Conservation (phyloP, 2,329 filamentous ascomycete species). For the Penicillium sp. region DNA sequence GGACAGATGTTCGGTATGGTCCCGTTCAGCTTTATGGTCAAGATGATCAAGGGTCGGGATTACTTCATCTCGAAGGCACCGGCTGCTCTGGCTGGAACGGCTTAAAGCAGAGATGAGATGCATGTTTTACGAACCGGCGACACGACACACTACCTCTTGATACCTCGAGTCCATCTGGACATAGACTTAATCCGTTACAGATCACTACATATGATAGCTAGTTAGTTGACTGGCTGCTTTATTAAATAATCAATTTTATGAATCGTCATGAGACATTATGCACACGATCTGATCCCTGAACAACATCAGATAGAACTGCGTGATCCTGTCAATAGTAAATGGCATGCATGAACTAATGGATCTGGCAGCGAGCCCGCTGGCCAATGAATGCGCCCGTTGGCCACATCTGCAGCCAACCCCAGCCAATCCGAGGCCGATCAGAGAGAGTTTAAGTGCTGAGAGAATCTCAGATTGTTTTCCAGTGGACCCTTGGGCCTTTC, state of each 20-base stretch:
- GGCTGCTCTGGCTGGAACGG: conserved; percentile 15
- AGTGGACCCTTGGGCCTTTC: conserved; percentile 2
- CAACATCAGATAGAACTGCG: too few species aligned
- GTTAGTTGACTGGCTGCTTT: too few species aligned
- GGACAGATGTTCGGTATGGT: conserved; percentile 41
- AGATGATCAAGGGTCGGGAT: conserved; percentile 49
- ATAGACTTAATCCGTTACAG: not conserved
- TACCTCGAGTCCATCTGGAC: not conserved
- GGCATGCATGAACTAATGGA: too few species aligned
- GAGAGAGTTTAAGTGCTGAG: not conserved
- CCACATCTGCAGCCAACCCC: not conserved
- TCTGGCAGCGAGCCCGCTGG: too few species aligned
- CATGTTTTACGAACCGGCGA: not conserved
- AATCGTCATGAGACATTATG: too few species aligned
- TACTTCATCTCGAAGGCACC: conserved; percentile 40
- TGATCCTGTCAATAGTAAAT: too few species aligned
- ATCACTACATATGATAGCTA: too few species aligned
- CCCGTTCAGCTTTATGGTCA: conserved; percentile 47
- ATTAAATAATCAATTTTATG: not conserved
- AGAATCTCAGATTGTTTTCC: conserved; percentile 5
- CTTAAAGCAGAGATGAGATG: conserved; percentile 2
- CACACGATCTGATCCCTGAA: too few species aligned
- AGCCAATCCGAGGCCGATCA: not conserved
- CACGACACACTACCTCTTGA: not conserved
- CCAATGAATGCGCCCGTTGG: not conserved